Base-by-base conservation (phyloP, 257 asterid genomes). In the Ocimum tenuiflorum region DNA sequence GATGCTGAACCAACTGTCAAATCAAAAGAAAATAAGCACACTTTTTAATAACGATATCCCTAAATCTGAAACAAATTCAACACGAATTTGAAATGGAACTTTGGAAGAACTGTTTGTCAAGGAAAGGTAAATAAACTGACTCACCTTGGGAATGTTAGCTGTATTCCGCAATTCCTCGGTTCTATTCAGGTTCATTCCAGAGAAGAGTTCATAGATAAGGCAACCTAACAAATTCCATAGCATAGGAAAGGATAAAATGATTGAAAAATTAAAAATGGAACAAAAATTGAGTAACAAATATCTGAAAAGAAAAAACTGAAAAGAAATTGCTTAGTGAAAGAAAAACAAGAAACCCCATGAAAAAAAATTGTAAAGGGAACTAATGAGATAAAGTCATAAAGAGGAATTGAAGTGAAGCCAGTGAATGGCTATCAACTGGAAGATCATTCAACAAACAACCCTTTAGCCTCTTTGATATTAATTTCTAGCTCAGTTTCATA, bases 91-190 rank as follows among this genome's bases (percentile, higher is more conserved):
- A 18, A 70, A 72, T 24, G n/a, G n/a, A n/a, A n/a, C n/a, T n/a
- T n/a, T n/a, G 68, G 45, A 70, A 31, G 54, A 50, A 60, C 35
- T 18, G 56, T 13, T 45, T 31, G 8, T 41, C 46, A 20, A 45
- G 65, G 58, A 48, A 71, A 39, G n/a, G 54, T 59, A 39, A 67
- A 66, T 20, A 48, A 68, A 54, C 24, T 57, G 36, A 38, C 67
- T 77, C 79, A 89, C 99, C 95, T 94, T 92, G 15, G 99, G 99
- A 76, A 88, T 86, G 71, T 73, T 76, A 74, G 83, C 77, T 61
- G 90, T 89, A 79, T 88, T 89, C 27, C 91, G 88, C 83, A 94
- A 77, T 73, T 90, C 99, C 82, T 92, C 99, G 8, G 94, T 83
- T 79, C 78, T 86, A 70, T 88, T 78, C 90, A 94, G 67, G 83